Percentiles rank a stretch among this genome's conserved stretches.
These are phyloP conservation scores for Venturia effusa DNA, from an alignment of 2,329 filamentous ascomycete genomes.

Conservation along the genomic window DNA sequence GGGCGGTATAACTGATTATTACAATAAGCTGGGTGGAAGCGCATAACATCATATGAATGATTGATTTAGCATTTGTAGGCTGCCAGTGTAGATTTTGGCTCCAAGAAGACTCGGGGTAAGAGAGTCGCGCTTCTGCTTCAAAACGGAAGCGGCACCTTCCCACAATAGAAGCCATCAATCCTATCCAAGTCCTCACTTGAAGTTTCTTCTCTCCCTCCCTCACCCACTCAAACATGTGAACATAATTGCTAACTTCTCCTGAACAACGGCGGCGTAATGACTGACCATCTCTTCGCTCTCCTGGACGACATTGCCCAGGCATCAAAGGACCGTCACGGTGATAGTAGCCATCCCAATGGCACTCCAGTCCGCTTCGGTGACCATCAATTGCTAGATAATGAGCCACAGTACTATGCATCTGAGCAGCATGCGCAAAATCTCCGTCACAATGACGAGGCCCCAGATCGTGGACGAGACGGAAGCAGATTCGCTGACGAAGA, in stretches of 20 bases:
- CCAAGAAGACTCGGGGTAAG: neutral
- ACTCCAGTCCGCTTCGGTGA: neutral
- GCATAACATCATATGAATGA: neutral
- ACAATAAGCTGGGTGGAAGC: neutral
- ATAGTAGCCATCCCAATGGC: neutral
- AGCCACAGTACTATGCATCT: neutral
- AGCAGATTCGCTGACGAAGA: neutral
- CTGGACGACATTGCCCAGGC: constrained; percentile 10
- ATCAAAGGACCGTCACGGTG: neutral
- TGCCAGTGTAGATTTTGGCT: neutral
- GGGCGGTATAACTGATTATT: neutral
- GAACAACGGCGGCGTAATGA: neutral
- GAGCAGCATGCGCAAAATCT: neutral
- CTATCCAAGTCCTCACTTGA: neutral
- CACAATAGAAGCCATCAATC: neutral
- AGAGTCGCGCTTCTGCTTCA: neutral
- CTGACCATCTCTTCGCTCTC: constrained; percentile 4
- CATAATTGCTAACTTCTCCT: neutral
- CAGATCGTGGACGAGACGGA: neutral
- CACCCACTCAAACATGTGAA: neutral
- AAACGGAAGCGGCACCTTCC: neutral
- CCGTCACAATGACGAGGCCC: neutral
- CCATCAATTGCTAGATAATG: neutral
- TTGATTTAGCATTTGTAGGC: neutral
- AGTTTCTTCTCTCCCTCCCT: neutral